Percentiles rank a stretch among this genome's conserved stretches.
Conservation (phyloP, 768 basidiomycete genomes). For the Tricholomella constricta region DNA sequence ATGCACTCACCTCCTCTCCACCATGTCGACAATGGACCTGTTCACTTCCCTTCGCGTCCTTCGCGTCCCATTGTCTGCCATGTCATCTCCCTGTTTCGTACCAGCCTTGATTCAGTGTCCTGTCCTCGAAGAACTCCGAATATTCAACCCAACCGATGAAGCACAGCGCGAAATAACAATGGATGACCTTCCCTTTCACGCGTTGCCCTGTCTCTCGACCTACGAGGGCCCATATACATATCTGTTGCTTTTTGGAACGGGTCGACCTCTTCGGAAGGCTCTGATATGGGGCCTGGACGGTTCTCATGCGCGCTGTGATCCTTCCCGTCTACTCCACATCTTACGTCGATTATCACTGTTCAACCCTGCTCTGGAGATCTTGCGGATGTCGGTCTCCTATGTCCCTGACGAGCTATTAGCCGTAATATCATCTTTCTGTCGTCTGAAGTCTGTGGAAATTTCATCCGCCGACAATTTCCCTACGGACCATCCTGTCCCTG, state of each 20-base stretch:
- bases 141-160: conserved; percentile 32
- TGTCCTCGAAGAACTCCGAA: conserved; percentile 29
- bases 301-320: conserved; percentile 22
- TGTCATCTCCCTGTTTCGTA: conserved; percentile 25
- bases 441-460: conserved; percentile 8
- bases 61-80: conserved; percentile 27
- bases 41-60: conserved; percentile 23
- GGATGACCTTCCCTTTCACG: conserved; percentile 14
- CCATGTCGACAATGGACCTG: conserved; percentile 17
- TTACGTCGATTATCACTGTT: conserved; percentile 19
- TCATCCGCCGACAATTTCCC: conserved; percentile 13
- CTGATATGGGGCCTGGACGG: conserved; percentile 33
- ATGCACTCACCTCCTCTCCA: conserved; percentile 28
- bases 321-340: conserved; percentile 17
- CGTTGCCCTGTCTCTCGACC: conserved; percentile 22
- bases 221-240: conserved; percentile 34
- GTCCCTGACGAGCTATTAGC: conserved; percentile 21
- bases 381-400: conserved; percentile 23
- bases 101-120: conserved; percentile 31
- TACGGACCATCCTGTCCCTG: neutral
- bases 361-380: conserved; percentile 18
- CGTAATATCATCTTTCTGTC: conserved; percentile 8
- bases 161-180: conserved; percentile 18
- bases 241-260: conserved; percentile 20
- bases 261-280: conserved; percentile 22